A percentile compares a stretch with the other conserved stretches of the same genome.
phyloP scores from a whole-genome alignment of 2,329 filamentous ascomycete species.

The Periconia digitata region DNA sequence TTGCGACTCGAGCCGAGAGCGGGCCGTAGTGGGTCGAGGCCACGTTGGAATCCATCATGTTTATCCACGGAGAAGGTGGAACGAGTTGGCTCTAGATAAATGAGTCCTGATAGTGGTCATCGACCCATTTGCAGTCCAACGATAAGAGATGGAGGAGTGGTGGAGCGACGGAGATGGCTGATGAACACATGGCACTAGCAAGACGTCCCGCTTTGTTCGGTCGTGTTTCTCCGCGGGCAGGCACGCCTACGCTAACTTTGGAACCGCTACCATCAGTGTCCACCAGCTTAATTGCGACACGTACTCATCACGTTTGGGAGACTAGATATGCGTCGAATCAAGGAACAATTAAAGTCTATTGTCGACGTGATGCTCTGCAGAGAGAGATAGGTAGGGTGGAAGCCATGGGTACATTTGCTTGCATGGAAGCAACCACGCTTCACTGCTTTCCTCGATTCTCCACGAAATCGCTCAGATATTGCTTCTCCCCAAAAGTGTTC shows the following conservation, averaged over 20 bases:
- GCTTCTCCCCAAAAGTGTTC: slow-evolving; percentile 7
- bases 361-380: no score
- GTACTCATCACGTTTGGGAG: no score
- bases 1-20: neutral
- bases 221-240: slow-evolving; percentile 14
- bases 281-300: no score
- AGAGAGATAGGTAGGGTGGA: no score
- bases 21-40: neutral
- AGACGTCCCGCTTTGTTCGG: slow-evolving; percentile 3
- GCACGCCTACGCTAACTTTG: no score
- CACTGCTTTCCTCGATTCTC: neutral
- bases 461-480: slow-evolving; percentile 8
- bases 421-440: no score
- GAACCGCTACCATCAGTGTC: no score
- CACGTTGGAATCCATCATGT: neutral
- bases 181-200: no score
- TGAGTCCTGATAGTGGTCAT: neutral
- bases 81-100: neutral
- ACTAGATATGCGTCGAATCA: no score
- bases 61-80: neutral
- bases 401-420: no score
- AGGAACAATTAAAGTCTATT: no score
- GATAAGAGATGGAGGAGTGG: slow-evolving; percentile 13
- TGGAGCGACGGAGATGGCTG: slow-evolving; percentile 3
- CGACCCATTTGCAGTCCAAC: neutral